phyloP scores from a whole-genome alignment of 2,329 filamentous ascomycete genomes.

The Cladosporium velox region DNA sequence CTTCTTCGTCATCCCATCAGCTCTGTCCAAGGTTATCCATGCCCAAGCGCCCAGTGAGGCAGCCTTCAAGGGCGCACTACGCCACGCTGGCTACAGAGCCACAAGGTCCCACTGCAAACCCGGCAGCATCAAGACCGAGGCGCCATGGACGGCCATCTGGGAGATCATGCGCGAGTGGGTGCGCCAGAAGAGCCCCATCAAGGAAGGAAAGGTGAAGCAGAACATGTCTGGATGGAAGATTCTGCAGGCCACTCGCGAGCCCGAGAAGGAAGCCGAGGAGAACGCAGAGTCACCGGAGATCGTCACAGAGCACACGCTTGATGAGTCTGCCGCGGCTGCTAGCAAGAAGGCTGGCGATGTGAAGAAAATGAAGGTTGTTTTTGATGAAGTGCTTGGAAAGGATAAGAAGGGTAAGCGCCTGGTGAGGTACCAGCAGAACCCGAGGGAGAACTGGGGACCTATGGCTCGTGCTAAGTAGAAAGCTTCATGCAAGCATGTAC shows the following conservation, averaged over 20 bases:
- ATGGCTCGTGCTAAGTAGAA: conserved; percentile 56
- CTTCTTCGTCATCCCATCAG: conserved; percentile 81
- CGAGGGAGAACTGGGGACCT: conserved; percentile 90
- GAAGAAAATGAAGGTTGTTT: conserved; percentile 63
- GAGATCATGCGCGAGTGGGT: conserved; percentile 92
- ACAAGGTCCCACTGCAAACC: conserved; percentile 86
- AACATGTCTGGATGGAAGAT: conserved; percentile 73
- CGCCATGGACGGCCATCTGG: conserved; percentile 88
- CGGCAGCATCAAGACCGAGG: conserved; percentile 90
- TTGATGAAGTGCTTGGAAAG: conserved; percentile 77
- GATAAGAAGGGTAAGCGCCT: conserved; percentile 65
- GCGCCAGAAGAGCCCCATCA: conserved; percentile 76
- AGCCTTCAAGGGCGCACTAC: conserved; percentile 76
- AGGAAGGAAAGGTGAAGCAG: conserved; percentile 67
- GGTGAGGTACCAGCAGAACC: conserved; percentile 87
- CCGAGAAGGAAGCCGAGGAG: conserved; percentile 34
- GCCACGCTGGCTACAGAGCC: conserved; percentile 76
- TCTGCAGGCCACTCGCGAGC: conserved; percentile 39
- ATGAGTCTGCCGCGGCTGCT: conserved; percentile 13
- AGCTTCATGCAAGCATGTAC: background rate
- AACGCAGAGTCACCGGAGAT: conserved; percentile 26
- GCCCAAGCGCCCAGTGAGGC: conserved; percentile 78
- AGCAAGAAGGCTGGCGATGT: conserved; percentile 22
- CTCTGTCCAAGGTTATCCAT: conserved; percentile 74
- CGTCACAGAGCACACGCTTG: conserved; percentile 23